A percentile compares a stretch with the other conserved stretches of the same genome.
These are phyloP conservation scores for Triticum monococcum DNA, from an alignment of 176 grass and related monocot genomes.

Conservation along the genomic window DNA sequence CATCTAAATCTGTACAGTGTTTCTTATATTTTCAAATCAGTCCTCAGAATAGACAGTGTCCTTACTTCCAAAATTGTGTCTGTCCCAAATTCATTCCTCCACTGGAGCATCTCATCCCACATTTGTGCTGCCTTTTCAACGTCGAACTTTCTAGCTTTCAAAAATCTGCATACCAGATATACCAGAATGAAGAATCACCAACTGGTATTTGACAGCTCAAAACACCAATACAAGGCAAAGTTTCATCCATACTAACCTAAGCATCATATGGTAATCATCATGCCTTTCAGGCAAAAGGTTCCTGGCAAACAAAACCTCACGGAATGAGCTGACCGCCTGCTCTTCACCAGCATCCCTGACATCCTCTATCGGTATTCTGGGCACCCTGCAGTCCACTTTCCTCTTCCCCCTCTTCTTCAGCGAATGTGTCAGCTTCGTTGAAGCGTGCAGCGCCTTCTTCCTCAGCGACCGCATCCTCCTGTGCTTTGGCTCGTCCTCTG, in stretches of 20 bases:
- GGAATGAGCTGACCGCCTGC: constrained; percentile 65
- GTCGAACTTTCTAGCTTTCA: constrained; percentile 94
- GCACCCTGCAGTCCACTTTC: constrained; percentile 70
- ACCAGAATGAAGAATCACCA: constrained; percentile 29
- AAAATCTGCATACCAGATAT: constrained; percentile 71
- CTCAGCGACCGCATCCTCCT: constrained; percentile 65
- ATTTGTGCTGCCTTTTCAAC: constrained; percentile 85
- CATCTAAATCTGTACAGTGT: not conserved
- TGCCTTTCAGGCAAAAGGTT: constrained; percentile 76
- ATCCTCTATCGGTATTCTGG: constrained; percentile 78
- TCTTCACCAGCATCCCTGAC: constrained; percentile 89
- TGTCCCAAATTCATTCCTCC: constrained; percentile 87
- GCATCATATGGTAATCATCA: constrained; percentile 88
- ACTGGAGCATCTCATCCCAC: constrained; percentile 90
- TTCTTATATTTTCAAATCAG: constrained; percentile 6
- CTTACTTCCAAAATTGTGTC: constrained; percentile 86
- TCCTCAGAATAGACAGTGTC: constrained; percentile 1
- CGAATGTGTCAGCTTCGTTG: constrained; percentile 74
- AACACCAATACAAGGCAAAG: not conserved
- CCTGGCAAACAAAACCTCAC: constrained; percentile 69
- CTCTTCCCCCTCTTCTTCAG: constrained; percentile 97
- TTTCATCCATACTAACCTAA: constrained; percentile 52
- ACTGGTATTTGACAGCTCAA: constrained; percentile 28
- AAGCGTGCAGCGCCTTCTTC: constrained; percentile 89
- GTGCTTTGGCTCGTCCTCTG: constrained; percentile 64